Base-by-base conservation (phyloP, 345 rosid genomes). In the Camelina neglecta region DNA sequence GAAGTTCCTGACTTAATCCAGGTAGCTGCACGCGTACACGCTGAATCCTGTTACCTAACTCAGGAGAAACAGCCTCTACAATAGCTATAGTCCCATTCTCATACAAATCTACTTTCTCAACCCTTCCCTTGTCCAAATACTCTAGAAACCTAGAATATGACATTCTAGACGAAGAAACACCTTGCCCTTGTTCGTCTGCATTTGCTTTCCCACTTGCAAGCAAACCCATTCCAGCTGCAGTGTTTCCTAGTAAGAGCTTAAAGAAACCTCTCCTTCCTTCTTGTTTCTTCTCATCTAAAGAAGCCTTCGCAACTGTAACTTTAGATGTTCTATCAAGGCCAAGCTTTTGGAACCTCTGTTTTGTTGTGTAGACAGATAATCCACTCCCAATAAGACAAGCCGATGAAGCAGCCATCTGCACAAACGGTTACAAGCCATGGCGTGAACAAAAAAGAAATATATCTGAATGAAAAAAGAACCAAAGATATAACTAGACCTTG, bases 31-130 rank as follows among this genome's bases (percentile, higher is more conserved):
- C 97, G 7, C 96, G 98, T 56, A 94, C 98, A 55, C 97, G 85
- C 74, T 94, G 98, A 69, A 92, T 81, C 67, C 98, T 83, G 73
- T 92, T 92, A 47, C 98, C 97, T 64, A 94, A 78, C 86, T 94
- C 96, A 66, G 98, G 98, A 60, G 97, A 94, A 71, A 92, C 79
- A 62, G 97, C 98, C 75, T 92, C 98, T 29, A 94, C 97, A 75
- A 94, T 90, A 71, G 97, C 98, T 58, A 94, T 94, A 0, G 98
- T 94, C 50, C 98, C 98, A 80, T 92, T 90, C 81, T 92, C 98
- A 78, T 80, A 94, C 88, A 90, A 85, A 81, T 94, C 98, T 26
- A 94, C 96, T 73, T 86, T 94, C 11, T 77, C 80, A 73, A 92
- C 96, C 65, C 96, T 85, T 71, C 88, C 97, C 78, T 90, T 92